Base-by-base conservation (phyloP, 257 asterid species). In the Plantago ovata region DNA sequence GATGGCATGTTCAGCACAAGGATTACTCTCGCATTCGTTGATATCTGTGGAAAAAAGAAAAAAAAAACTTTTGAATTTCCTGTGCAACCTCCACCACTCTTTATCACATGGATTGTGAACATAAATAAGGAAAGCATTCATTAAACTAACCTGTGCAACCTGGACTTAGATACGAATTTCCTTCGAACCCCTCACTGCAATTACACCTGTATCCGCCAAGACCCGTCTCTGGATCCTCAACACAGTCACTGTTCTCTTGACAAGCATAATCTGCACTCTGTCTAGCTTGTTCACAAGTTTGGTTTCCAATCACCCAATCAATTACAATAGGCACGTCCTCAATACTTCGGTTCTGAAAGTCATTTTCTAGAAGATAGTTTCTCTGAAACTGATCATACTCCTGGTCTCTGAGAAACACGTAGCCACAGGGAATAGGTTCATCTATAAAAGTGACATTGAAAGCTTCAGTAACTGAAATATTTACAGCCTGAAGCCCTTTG, bases 401-500 rank as follows among this genome's bases (percentile, higher is more conserved):
- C 5, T 24, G 32, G 32, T 24, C 32, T 5, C 32, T 5, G 32
- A n/a, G n/a, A 38, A 53, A 53, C 38, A 40, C 33, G 28, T 53
- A 53, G 22, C 58, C 38, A 28, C 58, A 53, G 4, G 58, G 58
- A 18, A 23, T 38, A 32, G 28, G 28, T 23, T 15, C 22, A n/a
- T 24, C 19, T 1, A 63, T 50, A 0, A 0, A 0, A 0, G 48
- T 39, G 16, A 67, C 75, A 61, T 71, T 60, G 20, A 18, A 3
- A 1, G 59, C 1, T 38, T 47, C 18, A 6, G 0, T 4, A 3
- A 67, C 36, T 0, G 1, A 2, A 4, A 38, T 16, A 0, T 1
- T 0, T 16, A 75, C 63, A 4, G 3, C 13, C 66, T 63, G 42
- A 16, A 50, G 23, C 38, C 69, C 69, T 20, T 56, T 60, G 1